These are phyloP conservation scores for Pyrenochaeta sp. DNA, from an alignment of 2,329 filamentous ascomycete species.

Conservation along the genomic window DNA sequence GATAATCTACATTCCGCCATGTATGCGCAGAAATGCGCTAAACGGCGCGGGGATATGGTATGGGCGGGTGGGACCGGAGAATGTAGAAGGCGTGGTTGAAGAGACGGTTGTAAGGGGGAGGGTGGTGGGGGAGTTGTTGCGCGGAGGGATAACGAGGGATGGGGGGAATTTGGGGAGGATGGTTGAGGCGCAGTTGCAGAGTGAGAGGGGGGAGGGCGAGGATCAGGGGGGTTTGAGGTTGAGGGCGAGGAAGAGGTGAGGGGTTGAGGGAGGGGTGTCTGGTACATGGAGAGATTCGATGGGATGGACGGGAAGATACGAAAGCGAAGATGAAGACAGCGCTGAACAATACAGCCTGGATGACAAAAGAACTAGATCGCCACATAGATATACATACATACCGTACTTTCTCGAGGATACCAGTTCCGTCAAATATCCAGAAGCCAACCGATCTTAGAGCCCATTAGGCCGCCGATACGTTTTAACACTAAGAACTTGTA, in stretches of 20 bases:
- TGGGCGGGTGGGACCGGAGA: conserved; percentile 74
- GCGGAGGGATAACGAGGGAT: conserved; percentile 66
- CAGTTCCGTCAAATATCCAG: no score
- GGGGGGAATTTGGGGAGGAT: conserved; percentile 37
- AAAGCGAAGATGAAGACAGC: no score
- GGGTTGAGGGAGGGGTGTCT: conserved; percentile 3
- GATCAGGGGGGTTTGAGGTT: conserved; percentile 22
- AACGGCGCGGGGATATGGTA: conserved; percentile 83
- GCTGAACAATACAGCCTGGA: no score
- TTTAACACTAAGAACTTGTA: no score
- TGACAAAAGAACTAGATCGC: no score
- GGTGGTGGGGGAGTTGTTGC: conserved; percentile 74
- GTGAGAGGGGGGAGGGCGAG: conserved; percentile 34
- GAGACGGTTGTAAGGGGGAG: conserved; percentile 74
- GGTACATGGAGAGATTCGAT: no score
- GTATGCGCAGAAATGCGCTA: conserved; percentile 59
- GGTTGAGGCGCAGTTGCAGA: conserved; percentile 42
- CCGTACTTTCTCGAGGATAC: no score
- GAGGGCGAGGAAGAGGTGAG: conserved; percentile 27
- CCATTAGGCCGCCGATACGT: no score
- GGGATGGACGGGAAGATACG: no score
- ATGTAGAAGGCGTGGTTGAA: conserved; percentile 77
- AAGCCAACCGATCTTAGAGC: no score
- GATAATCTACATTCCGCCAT: conserved; percentile 77
- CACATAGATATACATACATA: no score